A percentile compares a stretch with the other conserved stretches of the same genome.
Conservation (phyloP, 1,139 yeast species). For the Candida mesenterica region DNA sequence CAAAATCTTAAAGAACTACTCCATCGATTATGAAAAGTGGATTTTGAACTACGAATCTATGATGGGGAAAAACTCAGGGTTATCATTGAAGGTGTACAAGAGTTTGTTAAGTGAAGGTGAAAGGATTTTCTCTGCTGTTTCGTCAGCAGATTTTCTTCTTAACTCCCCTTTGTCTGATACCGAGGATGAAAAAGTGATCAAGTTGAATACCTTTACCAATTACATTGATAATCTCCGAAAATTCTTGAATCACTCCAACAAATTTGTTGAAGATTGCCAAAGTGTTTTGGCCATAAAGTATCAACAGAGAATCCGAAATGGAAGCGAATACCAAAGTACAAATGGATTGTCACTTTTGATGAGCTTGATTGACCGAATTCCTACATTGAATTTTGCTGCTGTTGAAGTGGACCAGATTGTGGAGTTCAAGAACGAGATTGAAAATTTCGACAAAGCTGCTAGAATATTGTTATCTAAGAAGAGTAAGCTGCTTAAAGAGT, state of each 20-base stretch:
- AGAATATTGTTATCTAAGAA: slow-evolving; percentile 31
- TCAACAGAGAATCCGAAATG: slow-evolving; percentile 46
- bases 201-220: slow-evolving; percentile 16
- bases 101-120: slow-evolving; percentile 56
- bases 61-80: slow-evolving; percentile 41
- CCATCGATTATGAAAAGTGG: slow-evolving; percentile 56
- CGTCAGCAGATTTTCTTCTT: slow-evolving; percentile 11
- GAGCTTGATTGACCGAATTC: slow-evolving; percentile 45
- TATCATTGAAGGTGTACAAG: slow-evolving; percentile 48
- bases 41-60: slow-evolving; percentile 39
- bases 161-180: slow-evolving; percentile 13
- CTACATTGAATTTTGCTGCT: slow-evolving; percentile 48
- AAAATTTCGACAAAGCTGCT: slow-evolving; percentile 52
- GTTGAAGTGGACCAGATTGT: slow-evolving; percentile 61
- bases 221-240: slow-evolving; percentile 36
- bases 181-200: slow-evolving; percentile 14
- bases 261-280: slow-evolving; percentile 60
- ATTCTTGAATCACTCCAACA: slow-evolving; percentile 46
- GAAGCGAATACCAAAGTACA: slow-evolving; percentile 16
- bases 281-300: slow-evolving; percentile 48
- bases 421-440: slow-evolving; percentile 54
- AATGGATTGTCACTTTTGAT: slow-evolving; percentile 24
- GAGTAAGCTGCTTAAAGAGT: slow-evolving; percentile 32
- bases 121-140: slow-evolving; percentile 38
- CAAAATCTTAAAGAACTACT: slow-evolving; percentile 33